These are phyloP conservation scores for Colletotrichum tropicale DNA, from an alignment of 2,329 filamentous ascomycete genomes.

Conservation along the genomic window DNA sequence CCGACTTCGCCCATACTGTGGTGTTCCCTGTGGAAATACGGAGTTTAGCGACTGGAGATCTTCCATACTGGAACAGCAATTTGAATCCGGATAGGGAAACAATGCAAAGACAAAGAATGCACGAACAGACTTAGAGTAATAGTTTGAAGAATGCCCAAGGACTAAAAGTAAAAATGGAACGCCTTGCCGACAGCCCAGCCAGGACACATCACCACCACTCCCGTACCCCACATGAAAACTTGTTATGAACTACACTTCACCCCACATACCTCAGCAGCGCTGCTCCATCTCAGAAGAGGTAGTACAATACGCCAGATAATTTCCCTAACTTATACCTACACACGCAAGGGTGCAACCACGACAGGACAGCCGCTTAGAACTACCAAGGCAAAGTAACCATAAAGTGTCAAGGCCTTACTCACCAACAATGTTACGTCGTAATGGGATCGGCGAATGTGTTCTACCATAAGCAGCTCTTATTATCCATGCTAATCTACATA, in stretches of 20 bases:
- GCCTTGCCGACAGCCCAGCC: neutral
- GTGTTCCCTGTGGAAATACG: neutral
- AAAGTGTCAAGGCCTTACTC: too few relatives aligned
- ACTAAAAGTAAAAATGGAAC: neutral
- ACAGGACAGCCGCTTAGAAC: too few relatives aligned
- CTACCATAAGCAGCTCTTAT: too few relatives aligned
- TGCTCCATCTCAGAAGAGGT: neutral
- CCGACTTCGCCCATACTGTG: neutral
- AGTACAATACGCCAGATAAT: too few relatives aligned
- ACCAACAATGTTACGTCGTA: too few relatives aligned
- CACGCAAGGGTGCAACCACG: too few relatives aligned
- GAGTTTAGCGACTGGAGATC: neutral
- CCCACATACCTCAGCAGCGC: neutral
- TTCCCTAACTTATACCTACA: too few relatives aligned
- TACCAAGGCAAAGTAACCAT: too few relatives aligned
- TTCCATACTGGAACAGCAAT: neutral
- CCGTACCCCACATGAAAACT: neutral
- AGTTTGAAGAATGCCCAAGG: neutral
- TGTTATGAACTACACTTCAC: neutral
- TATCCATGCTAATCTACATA: too few relatives aligned
- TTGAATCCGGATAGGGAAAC: neutral
- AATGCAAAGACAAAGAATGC: neutral
- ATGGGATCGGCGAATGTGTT: too few relatives aligned
- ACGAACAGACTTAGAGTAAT: neutral
- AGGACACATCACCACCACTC: neutral